Evolutionary conservation across 345 rosid genomes (phyloP).

Genomic region (Nasturtium officinale): DNA sequence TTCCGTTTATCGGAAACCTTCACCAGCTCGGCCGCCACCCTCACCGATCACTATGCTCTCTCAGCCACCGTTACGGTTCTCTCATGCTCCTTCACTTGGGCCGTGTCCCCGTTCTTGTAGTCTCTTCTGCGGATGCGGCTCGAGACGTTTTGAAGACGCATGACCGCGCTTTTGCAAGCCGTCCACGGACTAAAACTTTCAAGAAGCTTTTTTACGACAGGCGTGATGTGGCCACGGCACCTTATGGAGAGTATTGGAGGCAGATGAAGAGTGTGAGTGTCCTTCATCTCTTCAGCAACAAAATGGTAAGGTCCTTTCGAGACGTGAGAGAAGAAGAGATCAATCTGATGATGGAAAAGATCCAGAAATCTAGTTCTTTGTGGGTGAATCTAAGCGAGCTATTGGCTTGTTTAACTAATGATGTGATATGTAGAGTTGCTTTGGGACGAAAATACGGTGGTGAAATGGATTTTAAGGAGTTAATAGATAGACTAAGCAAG

Average conservation of each 20-base stretch:
- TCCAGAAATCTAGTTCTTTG: constrained; percentile 26
- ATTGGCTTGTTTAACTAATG: constrained; percentile 40
- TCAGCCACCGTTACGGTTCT: constrained; percentile 53
- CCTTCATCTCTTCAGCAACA: constrained; percentile 50
- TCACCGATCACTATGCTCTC: constrained; percentile 46
- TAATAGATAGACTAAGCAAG: constrained; percentile 35
- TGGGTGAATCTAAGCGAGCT: constrained; percentile 48
- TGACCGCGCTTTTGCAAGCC: constrained; percentile 51
- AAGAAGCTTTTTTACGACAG: constrained; percentile 47
- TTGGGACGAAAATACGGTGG: constrained; percentile 55
- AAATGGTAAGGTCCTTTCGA: constrained; percentile 48
- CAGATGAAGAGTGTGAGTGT: constrained; percentile 56
- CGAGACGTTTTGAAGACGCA: constrained; percentile 55
- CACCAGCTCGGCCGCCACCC: constrained; percentile 50
- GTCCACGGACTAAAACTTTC: constrained; percentile 38
- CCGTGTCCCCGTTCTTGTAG: constrained; percentile 44
- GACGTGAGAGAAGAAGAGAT: constrained; percentile 55
- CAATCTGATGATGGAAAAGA: constrained; percentile 32
- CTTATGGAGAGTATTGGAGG: constrained; percentile 73
- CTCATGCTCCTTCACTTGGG: constrained; percentile 62
- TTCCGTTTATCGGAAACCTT: constrained; percentile 60
- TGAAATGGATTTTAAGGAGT: constrained; percentile 45
- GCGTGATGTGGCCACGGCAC: constrained; percentile 45
- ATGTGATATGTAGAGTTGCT: constrained; percentile 54
- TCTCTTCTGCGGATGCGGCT: constrained; percentile 59